phyloP scores from a whole-genome alignment of 2,329 filamentous ascomycete species.

The Apiospora sp. region DNA sequence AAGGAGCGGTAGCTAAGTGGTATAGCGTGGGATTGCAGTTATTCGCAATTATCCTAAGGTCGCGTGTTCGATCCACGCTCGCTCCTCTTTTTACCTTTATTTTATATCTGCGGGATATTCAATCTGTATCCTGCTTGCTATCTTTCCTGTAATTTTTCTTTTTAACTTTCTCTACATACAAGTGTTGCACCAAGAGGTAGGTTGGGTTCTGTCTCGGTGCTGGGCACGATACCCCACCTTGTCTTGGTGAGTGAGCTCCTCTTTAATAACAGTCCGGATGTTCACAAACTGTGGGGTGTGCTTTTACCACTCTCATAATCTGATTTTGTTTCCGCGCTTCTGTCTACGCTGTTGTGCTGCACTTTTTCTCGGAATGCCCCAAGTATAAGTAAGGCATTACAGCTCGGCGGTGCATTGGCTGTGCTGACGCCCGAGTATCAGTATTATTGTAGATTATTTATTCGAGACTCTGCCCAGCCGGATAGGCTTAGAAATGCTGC shows the following conservation, averaged over 20 bases:
- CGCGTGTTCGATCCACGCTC: conserved; percentile 22
- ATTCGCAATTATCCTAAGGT: conserved; percentile 16
- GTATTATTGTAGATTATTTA: background rate
- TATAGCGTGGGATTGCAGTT: conserved; percentile 22
- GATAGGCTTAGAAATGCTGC: background rate
- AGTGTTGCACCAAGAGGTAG: background rate
- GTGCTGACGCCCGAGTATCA: background rate
- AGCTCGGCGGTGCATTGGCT: background rate
- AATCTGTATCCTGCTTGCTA: background rate
- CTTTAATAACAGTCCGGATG: background rate
- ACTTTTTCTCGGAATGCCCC: background rate
- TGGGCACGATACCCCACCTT: background rate
- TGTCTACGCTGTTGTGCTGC: background rate
- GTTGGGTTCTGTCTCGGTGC: background rate
- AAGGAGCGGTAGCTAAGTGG: conserved; percentile 20
- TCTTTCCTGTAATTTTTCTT: background rate
- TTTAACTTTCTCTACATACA: background rate
- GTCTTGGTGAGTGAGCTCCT: background rate
- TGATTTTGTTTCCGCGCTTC: background rate
- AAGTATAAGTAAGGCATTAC: background rate
- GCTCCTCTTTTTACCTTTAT: background rate
- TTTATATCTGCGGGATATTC: background rate
- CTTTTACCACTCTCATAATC: background rate
- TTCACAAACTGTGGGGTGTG: background rate
- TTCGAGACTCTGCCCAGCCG: background rate